Evolutionary conservation across 176 grass and related monocot genomes (phyloP), one percentile per base, ranked within the genome.

Genomic region (Thinopyrum elongatum): DNA sequence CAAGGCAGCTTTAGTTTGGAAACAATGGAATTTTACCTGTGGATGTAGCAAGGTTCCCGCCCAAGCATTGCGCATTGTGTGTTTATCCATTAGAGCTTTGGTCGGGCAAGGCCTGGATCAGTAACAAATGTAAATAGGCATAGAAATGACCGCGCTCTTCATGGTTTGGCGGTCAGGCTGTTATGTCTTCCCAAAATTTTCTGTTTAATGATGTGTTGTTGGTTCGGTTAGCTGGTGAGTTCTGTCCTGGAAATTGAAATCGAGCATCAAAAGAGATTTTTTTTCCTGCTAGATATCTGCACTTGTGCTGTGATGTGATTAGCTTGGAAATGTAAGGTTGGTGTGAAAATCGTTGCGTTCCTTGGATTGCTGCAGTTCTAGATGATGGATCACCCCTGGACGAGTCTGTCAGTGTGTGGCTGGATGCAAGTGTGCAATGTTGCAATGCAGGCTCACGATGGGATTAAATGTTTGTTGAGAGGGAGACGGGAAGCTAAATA

Each of bases 121-220:
- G 35, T 68, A 76, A 77, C 49, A 86, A 36, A 80, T 83, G 84
- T 86, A 89, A 76, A 89, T 89, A 89, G 76, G 47, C 46, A 80
- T 82, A 88, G 86, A 84, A 91, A 76, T 84, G 34, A 70, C 36
- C 8, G 53, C 53, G 5, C 10, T 85, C 64, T 84, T 76, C 47
- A 41, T 26, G 63, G 59, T 70, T 77, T 80, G 75, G 49, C 83
- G 62, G 36, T 38, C 26, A 39, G 60, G 57, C 70, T 82, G 8
- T 51, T 9, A 51, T 35, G 6, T 6, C 72, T 46, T 63, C 61
- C 63, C 39, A 57, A 57, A 70, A 76, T 42, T 53, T 78, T 63
- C 25, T 14, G 9, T 31, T 30, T 76, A 55, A 76, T 21, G 46
- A 51, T 31, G 29, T 55, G 16, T 76, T 46, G 41, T 74, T 76